Evolutionary conservation across 2,329 filamentous ascomycete genomes (phyloP), one percentile per base, ranked within the genome.

Genomic region (Graphiopsis chlorocephala): DNA sequence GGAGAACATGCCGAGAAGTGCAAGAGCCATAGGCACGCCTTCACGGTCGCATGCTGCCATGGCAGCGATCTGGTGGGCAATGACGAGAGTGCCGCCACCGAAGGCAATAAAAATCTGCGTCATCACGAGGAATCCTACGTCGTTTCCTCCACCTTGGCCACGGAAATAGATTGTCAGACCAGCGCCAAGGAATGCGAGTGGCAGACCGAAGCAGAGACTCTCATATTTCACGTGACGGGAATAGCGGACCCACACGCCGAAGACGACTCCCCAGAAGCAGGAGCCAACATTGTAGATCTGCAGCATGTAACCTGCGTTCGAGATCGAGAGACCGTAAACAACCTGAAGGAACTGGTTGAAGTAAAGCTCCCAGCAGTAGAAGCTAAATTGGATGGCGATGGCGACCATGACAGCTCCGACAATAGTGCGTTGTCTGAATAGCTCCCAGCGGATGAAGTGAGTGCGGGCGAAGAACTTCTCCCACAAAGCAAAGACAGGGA

Each of bases 1-100:
- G 61, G 61, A 62, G n/a, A 69, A 68, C 33, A 72, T 66, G 26
- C 64, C 67, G 53, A 71, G 64, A 26, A 70, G 57, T 6, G 71
- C 70, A 25, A 73, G 70, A 17, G 69, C 67, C 48, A 69, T 65
- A 3, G 71, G 67, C 25, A 73, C 68, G 55, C 71, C 68, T 31
- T 71, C 67, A 45, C 71, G 71, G 0, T 69, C 67, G 3, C 64
- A 64, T 1, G 83, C 85, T 0, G 85, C 84, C 77, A 88, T 85
- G 59, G 84, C 81, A 12, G 85, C 85, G 70, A 89, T 81, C 72
- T 90, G 84, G 52, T 85, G 81, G 56, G 81, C 82, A 56, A 88
- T 84, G 64, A 85, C 83, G 7, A 88, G 78, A 12, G 82, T 82
- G 63, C 80, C 80, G 17, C 83, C 83, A 17, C 78, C 80, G 59